These are phyloP conservation scores for Wallacemonas collosoma DNA, from an alignment of 208 protist genomes.

Conservation along the genomic window DNA sequence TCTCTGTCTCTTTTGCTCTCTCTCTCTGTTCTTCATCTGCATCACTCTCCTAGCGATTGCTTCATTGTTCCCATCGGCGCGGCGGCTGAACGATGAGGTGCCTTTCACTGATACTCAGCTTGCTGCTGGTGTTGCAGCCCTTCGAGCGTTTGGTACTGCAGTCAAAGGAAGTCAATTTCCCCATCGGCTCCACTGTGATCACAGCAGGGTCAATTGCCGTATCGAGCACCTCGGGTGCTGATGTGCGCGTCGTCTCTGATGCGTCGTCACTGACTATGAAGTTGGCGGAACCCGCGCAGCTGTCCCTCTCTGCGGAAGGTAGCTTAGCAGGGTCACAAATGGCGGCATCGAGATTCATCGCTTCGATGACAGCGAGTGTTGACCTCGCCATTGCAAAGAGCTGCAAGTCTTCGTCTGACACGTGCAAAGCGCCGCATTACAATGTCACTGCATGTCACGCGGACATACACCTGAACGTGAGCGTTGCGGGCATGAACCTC, in stretches of 20 bases:
- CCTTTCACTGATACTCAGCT: neutral
- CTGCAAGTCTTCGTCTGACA: neutral
- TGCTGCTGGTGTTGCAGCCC: conserved; percentile 1
- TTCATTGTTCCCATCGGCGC: too few species aligned
- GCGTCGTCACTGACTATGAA: neutral
- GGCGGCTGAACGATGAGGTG: neutral
- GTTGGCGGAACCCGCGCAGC: neutral
- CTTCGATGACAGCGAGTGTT: neutral
- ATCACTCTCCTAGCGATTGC: neutral
- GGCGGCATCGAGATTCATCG: neutral
- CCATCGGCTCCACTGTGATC: neutral
- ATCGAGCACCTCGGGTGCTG: neutral
- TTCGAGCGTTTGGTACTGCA: neutral
- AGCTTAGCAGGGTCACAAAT: neutral
- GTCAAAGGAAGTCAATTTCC: neutral
- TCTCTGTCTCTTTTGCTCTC: neutral
- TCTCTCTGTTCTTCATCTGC: neutral
- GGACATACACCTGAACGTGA: neutral
- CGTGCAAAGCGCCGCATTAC: neutral
- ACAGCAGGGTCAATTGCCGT: neutral
- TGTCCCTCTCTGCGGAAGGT: neutral
- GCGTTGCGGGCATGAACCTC: neutral
- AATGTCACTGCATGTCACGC: neutral
- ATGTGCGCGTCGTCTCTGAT: neutral
- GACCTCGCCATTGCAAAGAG: neutral